These are phyloP conservation scores for Trebouxiophyceae sp. DNA, from an alignment of 163 green algal species.

Conservation along the genomic window DNA sequence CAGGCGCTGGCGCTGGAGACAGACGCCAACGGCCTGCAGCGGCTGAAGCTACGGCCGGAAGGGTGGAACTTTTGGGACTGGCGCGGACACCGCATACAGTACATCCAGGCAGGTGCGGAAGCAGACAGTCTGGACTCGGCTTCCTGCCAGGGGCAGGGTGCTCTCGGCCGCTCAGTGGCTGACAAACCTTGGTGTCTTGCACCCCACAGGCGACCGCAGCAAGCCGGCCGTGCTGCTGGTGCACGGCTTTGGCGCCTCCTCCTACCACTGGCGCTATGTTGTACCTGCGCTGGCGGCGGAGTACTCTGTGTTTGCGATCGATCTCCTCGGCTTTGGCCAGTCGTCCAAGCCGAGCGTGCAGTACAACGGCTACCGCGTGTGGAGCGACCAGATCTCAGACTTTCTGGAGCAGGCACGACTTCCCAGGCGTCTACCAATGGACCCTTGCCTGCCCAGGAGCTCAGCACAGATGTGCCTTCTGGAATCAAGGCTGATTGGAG, in stretches of 20 bases:
- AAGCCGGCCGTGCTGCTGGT: slow-evolving; percentile 23
- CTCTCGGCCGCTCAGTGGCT: neutral
- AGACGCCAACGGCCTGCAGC: neutral
- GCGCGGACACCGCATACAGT: neutral
- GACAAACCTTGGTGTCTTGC: neutral
- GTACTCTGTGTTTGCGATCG: slow-evolving; percentile 53
- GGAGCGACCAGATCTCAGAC: slow-evolving; percentile 44
- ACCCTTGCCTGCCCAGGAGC: no score
- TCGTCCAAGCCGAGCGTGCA: slow-evolving; percentile 54
- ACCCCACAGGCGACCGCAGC: neutral
- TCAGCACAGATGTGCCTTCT: no score
- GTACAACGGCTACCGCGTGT: slow-evolving; percentile 41
- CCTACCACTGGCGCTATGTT: slow-evolving; percentile 59
- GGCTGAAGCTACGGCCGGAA: neutral
- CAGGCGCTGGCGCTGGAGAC: slow-evolving; percentile 4
- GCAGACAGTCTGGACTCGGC: neutral
- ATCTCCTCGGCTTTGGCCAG: slow-evolving; percentile 73
- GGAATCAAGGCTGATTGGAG: no score
- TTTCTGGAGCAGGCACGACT: slow-evolving; percentile 63
- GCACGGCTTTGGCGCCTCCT: slow-evolving; percentile 70
- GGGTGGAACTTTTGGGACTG: neutral
- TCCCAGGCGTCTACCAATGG: no score
- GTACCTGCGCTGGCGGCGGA: slow-evolving; percentile 54
- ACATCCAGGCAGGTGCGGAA: neutral
- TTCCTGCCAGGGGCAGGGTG: neutral